Base-by-base conservation (phyloP, 2,329 filamentous ascomycete species). In the Pseudogymnoascus sp. region DNA sequence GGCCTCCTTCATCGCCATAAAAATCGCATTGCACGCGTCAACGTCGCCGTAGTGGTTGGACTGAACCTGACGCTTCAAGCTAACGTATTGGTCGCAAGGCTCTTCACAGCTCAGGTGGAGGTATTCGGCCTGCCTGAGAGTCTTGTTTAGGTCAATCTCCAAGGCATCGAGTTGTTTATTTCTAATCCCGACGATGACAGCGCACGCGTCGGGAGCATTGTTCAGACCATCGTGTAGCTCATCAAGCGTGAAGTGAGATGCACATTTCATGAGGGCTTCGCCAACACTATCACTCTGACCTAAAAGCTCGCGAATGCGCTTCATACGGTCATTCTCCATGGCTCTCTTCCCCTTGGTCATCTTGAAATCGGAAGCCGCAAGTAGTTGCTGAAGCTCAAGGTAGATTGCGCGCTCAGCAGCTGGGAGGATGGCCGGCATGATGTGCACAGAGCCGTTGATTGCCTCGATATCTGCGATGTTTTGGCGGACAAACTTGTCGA, bases 341-440 rank as follows among this genome's bases (percentile, higher is more conserved):
- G 70, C 71, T 24, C 73, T 75, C 10, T 72, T 75, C 0, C 71
- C 69, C 63, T 74, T 77, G 61, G 47, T 64, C 16, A 70, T 65
- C 31, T 70, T 67, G 75, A 84, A 81, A 29, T 80, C 78, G 5
- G 79, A 75, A 0, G 80, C 76, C 56, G 79, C 79, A 1, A 86
- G 68, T 50, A 82, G 78, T 63, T 83, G 79, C 4, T 80, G 80
- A 0, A 85, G 72, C 67, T 86, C 82, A 0, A 80, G 73, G 67
- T 87, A 87, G 0, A 82, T 72, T 1, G 77, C 77, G 29, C 75
- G 75, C 65, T 87, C 83, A 0, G 75, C 77, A 0, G 78, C 70
- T 5, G 77, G 75, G 1, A 82, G 74, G 0, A 72, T 66, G 1
- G 83, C 70, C 0, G 79, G 73, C 16, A 77, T 65, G 3, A 83